Percentiles rank a stretch among this genome's conserved stretches.
Conservation (phyloP, 345 rosid genomes). For the Brassica rapa region DNA sequence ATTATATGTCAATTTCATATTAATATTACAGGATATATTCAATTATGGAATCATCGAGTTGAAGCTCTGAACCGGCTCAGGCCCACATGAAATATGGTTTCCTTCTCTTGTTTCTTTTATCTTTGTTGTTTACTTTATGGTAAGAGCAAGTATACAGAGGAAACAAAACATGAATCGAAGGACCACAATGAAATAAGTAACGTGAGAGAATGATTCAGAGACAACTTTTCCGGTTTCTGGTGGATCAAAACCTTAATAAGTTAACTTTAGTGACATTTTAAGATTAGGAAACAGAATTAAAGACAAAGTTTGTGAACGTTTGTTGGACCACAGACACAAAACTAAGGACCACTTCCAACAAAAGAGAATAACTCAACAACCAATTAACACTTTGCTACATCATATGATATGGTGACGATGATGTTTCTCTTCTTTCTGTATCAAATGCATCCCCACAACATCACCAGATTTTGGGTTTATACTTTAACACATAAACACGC, state of each 20-base stretch:
- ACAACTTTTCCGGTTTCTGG: constrained; percentile 23
- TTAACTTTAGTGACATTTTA: constrained; percentile 29
- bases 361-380: constrained; percentile 40
- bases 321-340: constrained; percentile 42
- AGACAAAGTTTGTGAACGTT: constrained; percentile 27
- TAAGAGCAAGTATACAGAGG: constrained; percentile 1
- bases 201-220: constrained; percentile 18
- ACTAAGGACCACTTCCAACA: constrained; percentile 43
- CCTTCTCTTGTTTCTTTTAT: not conserved
- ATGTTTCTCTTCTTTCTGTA: constrained; percentile 35
- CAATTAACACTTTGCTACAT: constrained; percentile 37
- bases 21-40: not conserved
- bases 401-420: constrained; percentile 27
- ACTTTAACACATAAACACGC: constrained; percentile 15
- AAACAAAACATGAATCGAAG: not conserved
- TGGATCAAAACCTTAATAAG: constrained; percentile 35
- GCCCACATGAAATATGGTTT: constrained; percentile 16
- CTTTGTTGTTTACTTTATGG: not conserved
- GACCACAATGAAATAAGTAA: constrained; percentile 21
- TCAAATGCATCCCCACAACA: constrained; percentile 32
- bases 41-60: not conserved
- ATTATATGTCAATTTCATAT: not conserved
- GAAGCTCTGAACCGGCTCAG: not conserved
- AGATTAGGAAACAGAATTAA: constrained; percentile 31
- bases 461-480: constrained; percentile 28